Evolutionary conservation across 495 filamentous ascomycete genomes (phyloP), one percentile per base, ranked within the genome.

Genomic region (Xeromyces bisporus): DNA sequence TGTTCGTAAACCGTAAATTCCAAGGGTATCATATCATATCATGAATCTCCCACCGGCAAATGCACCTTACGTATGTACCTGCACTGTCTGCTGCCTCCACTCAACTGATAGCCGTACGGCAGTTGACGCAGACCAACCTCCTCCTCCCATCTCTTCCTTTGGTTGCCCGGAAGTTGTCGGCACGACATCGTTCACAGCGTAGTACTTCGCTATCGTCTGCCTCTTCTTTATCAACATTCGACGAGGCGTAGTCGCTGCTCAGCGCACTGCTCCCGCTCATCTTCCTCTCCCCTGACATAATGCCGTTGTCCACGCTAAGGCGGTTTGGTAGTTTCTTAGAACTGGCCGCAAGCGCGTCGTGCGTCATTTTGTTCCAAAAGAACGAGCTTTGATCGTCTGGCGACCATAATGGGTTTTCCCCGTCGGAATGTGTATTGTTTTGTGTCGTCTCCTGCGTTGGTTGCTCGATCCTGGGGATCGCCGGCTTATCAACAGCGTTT

Each of bases 111-210:
- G 54, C 40, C 14, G 38, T 50, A 31, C 48, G 47, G 50, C 69
- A 75, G 9, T 44, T 54, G 24, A 54, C 57, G 45, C 70, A 75
- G 17, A 67, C 62, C 43, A 75, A 42, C 18, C 48, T 56, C 48
- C 61, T 59, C 37, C 57, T 58, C 30, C 63, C 60, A 32, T 47
- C 51, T 17, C 56, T 48, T 6, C 40, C 55, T 29, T 58, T 58
- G 28, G 51, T 64, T 15, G 61, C 66, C 21, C 58, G 63, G 38
- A 75, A 75, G 35, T 56, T 69, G 12, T 43, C 55, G 1, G 64
- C 57, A 3, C 50, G 49, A 45, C 70, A 75, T 26, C 53, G 48
- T 7, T 53, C 47, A 35, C 71, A 73, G 15, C 42, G 41, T 12
- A 62, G 51, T 7, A 67, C 55, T 32, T 67, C 61, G 8, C 52